Conservation (phyloP, 169 alveolate species). For the Ichthyophthirius multifiliis region DNA sequence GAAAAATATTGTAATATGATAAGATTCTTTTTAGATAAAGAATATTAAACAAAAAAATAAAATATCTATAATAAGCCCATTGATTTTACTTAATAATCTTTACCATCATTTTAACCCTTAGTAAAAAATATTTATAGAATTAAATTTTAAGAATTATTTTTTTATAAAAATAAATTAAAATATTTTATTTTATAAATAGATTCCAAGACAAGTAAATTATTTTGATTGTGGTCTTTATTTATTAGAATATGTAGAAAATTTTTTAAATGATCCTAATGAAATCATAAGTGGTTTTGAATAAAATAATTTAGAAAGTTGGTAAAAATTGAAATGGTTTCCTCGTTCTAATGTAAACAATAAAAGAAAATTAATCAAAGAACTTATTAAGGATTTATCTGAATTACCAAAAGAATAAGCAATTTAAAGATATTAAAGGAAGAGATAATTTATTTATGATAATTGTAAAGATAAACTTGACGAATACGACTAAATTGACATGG, state of each 20-base stretch:
- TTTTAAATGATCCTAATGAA: conserved; percentile 15
- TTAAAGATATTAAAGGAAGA: background rate
- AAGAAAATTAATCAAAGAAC: conserved; percentile 19
- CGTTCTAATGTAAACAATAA: conserved; percentile 14
- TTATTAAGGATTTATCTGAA: background rate
- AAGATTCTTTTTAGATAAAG: conserved; percentile 2
- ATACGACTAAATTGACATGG: conserved; percentile 28
- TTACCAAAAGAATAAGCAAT: conserved; percentile 19
- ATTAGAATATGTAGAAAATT: conserved; percentile 36
- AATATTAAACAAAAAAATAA: background rate
- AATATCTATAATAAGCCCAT: background rate
- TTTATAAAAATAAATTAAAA: background rate
- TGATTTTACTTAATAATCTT: background rate
- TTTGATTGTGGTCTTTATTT: conserved; percentile 35
- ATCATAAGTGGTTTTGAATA: background rate
- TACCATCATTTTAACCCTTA: conserved; percentile 14
- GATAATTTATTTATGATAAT: conserved; percentile 1
- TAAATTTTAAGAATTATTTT: too few species aligned
- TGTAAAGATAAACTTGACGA: background rate
- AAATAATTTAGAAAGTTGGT: background rate
- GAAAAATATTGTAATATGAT: conserved; percentile 18
- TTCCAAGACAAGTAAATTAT: conserved; percentile 27
- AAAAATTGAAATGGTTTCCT: conserved; percentile 26
- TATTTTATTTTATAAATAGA: background rate
- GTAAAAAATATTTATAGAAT: background rate